Conservation (phyloP, 495 filamentous ascomycete genomes). For the Hypoxylon perforatum region DNA sequence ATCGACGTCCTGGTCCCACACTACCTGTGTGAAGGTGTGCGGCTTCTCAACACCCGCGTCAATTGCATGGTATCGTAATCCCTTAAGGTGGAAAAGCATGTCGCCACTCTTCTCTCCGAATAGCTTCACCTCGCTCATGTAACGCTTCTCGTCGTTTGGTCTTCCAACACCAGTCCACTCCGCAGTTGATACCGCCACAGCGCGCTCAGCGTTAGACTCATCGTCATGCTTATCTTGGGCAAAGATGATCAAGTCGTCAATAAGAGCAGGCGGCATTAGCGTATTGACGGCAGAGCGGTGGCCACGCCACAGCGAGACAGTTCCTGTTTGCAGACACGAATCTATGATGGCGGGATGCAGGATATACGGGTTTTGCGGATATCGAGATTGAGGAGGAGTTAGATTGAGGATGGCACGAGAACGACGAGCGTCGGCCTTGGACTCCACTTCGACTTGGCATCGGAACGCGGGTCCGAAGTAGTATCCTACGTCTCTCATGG, state of each 20-base stretch:
- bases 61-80: conserved; percentile 6
- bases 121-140: neutral
- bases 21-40: neutral
- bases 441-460: conserved; percentile 22
- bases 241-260: conserved; percentile 16
- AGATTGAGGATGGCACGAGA: conserved; percentile 5
- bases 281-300: neutral
- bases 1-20: conserved; percentile 3
- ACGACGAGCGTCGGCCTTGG: conserved; percentile 26
- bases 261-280: conserved; percentile 7
- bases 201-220: neutral
- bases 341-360: conserved; percentile 31
- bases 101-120: conserved; percentile 1
- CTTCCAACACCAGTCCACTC: conserved; percentile 1
- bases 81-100: conserved; percentile 6
- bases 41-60: neutral
- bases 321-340: conserved; percentile 6
- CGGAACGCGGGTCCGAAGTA: conserved; percentile 34
- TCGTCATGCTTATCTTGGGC: neutral
- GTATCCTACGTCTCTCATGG: conserved; percentile 31
- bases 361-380: conserved; percentile 31
- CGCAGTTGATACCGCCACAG: neutral
- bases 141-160: conserved; percentile 1
- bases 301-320: neutral
- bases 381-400: conserved; percentile 28